Conservation (phyloP, 2,329 filamentous ascomycete genomes). For the Calycina marina region DNA sequence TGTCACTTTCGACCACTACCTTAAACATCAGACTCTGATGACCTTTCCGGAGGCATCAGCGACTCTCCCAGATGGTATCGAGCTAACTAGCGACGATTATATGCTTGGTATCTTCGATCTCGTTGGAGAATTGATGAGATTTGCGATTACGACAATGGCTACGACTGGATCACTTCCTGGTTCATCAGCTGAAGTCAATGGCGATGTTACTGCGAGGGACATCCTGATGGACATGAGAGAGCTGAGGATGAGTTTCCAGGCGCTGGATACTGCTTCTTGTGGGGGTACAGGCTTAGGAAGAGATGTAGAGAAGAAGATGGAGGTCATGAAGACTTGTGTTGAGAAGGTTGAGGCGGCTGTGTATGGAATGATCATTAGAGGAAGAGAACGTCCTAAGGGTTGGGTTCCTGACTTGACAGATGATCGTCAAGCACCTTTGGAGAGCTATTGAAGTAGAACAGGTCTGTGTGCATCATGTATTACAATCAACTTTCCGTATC, state of each 20-base stretch:
- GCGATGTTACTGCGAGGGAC: slow-evolving; percentile 30
- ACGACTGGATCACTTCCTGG: slow-evolving; percentile 37
- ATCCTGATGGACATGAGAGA: slow-evolving; percentile 72
- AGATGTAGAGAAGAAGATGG: slow-evolving; percentile 66
- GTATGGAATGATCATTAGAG: slow-evolving; percentile 77
- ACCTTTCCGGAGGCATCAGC: slow-evolving; percentile 44
- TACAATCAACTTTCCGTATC: too few relatives aligned
- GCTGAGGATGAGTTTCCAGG: slow-evolving; percentile 63
- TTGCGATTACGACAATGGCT: slow-evolving; percentile 78
- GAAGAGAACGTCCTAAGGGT: slow-evolving; percentile 76
- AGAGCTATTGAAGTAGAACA: slow-evolving; percentile 22
- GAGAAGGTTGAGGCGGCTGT: slow-evolving; percentile 85
- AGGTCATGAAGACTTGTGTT: slow-evolving; percentile 76
- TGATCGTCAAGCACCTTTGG: slow-evolving; percentile 14
- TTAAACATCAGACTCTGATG: slow-evolving; percentile 63
- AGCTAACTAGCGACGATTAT: slow-evolving; percentile 70
- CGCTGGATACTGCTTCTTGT: slow-evolving; percentile 42
- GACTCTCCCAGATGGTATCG: slow-evolving; percentile 35
- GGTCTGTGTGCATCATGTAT: too few relatives aligned
- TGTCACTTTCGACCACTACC: slow-evolving; percentile 75
- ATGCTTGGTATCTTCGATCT: slow-evolving; percentile 85
- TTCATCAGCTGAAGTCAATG: slow-evolving; percentile 7
- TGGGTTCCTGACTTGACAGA: slow-evolving; percentile 66
- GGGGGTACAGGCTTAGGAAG: slow-evolving; percentile 36
- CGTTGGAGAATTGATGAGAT: slow-evolving; percentile 93